Percentiles rank a stretch among this genome's conserved stretches.
phyloP scores from a whole-genome alignment of 1,284 basidiomycete genomes.

The Ustilago vetiveriae region DNA sequence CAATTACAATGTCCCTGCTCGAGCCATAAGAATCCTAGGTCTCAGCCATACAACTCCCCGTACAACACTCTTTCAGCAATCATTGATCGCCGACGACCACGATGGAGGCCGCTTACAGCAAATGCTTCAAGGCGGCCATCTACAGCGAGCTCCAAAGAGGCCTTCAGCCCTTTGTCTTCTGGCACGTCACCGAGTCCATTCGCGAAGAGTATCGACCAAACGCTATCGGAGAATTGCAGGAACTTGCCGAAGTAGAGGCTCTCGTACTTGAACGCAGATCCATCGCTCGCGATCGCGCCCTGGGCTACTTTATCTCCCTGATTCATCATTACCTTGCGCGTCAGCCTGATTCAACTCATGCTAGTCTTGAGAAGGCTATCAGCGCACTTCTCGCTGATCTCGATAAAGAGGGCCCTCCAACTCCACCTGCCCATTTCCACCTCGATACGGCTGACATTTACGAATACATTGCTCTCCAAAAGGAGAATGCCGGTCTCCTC shows the following conservation, averaged over 20 bases:
- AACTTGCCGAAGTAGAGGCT: slow-evolving; percentile 36
- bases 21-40: no score
- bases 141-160: slow-evolving; percentile 20
- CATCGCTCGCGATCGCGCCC: slow-evolving; percentile 24
- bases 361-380: slow-evolving; percentile 6
- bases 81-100: background rate
- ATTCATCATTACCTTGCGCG: slow-evolving; percentile 16
- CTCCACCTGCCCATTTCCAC: slow-evolving; percentile 10
- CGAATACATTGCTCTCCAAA: slow-evolving; percentile 31
- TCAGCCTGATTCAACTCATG: background rate
- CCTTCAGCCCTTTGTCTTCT: slow-evolving; percentile 39
- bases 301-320: slow-evolving; percentile 32
- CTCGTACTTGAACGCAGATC: slow-evolving; percentile 31
- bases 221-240: slow-evolving; percentile 25
- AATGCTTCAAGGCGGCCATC: slow-evolving; percentile 18
- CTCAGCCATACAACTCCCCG: no score
- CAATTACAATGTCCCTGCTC: no score
- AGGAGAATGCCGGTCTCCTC: slow-evolving; percentile 14
- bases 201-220: slow-evolving; percentile 25
- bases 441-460: slow-evolving; percentile 26
- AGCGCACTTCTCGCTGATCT: slow-evolving; percentile 9
- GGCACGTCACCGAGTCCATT: slow-evolving; percentile 41
- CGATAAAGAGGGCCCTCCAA: background rate
- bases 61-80: no score
- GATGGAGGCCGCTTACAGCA: slow-evolving; percentile 17